Evolutionary conservation across 2,329 filamentous ascomycete genomes (phyloP), one percentile per base, ranked within the genome.

Genomic region (Pseudogymnoascus sp.): DNA sequence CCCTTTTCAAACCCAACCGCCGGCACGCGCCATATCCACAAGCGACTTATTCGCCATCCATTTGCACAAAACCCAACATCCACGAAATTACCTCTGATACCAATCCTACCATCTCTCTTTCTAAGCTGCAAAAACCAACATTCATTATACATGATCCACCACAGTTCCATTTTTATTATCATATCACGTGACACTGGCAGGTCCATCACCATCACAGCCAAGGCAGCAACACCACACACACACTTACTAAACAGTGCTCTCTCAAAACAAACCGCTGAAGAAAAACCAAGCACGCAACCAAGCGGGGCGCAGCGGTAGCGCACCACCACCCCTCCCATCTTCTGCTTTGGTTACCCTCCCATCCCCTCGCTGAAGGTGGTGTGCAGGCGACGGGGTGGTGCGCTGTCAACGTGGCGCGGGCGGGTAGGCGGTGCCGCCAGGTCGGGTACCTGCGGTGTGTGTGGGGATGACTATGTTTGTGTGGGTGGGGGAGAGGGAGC

Each of bases 391-490:
- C 25, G 28, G 3, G 60, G 57, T 50, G 38, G 70, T 60, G 60
- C 37, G 12, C 14, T 12, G 8, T 15, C 62, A 11, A 71, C 74
- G 22, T 62, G 43, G 70, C 1, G 70, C 73, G 8, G 78, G 77
- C 11, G 39, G 73, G 1, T 67, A 60, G 9, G 36, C 15, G 7
- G 62, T 70, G 18, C 64, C 73, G 15, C 86, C 88, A 65, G 77
- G 88, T 60, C 88, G 88, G 78, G 50, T 71, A 71, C 5, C 78
- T 76, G 1, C 88, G 85, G 84, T 70, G 71, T 43, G 71, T 75
- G 7, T 79, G 83, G 0, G 78, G 79, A 74, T 71, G 75, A 1
- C 75, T 83, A 14, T 68, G 68, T 60, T 43, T 68, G 63, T 60
- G 68, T 68, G 15, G 67, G 71, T 36, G 76, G 8, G 85, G 83